Evolutionary conservation across 192 early-diverging fungal genomes (phyloP), one percentile per base, ranked within the genome.

Genomic region (Gorgonomyces haynaldii): DNA sequence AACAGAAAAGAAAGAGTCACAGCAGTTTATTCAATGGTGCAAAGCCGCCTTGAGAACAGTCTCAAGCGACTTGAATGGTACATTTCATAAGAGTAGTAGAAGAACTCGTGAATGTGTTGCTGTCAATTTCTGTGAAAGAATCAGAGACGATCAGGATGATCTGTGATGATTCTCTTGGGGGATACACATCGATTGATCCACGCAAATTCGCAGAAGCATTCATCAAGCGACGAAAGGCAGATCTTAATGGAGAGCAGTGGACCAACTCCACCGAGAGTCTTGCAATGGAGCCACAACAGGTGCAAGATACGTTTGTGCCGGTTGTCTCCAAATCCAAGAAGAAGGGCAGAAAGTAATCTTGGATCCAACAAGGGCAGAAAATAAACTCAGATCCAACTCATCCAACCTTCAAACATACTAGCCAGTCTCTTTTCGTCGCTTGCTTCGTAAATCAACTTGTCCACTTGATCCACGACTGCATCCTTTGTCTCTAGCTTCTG

Each of bases 341-440:
- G n/a, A n/a, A n/a, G n/a, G n/a, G n/a, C n/a, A n/a, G n/a, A n/a
- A n/a, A n/a, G n/a, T n/a, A n/a, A n/a, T n/a, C n/a, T n/a, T n/a
- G n/a, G n/a, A n/a, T n/a, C n/a, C n/a, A n/a, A n/a, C n/a, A n/a
- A n/a, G n/a, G n/a, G n/a, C n/a, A n/a, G n/a, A n/a, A n/a, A n/a
- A n/a, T n/a, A n/a, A n/a, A n/a, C n/a, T n/a, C n/a, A 90, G 20
- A 90, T 76, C 88, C 88, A 90, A 17, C 72, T 68, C 43, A 85
- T 90, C 88, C 88, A 90, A 1, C 88, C 88, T 61, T 90, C 86
- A 49, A 84, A 90, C 85, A 90, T 86, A 15, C 65, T 50, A n/a
- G 78, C 66, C 6, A 90, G 59, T 53, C 83, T 82, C 44, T 84
- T 74, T 3, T 63, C 53, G 52, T 69, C 67, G 0, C 57, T 77